Evolutionary conservation across 139 green algal species (phyloP), one percentile per base, ranked within the genome.

Genomic region (Asterochloris erici): DNA sequence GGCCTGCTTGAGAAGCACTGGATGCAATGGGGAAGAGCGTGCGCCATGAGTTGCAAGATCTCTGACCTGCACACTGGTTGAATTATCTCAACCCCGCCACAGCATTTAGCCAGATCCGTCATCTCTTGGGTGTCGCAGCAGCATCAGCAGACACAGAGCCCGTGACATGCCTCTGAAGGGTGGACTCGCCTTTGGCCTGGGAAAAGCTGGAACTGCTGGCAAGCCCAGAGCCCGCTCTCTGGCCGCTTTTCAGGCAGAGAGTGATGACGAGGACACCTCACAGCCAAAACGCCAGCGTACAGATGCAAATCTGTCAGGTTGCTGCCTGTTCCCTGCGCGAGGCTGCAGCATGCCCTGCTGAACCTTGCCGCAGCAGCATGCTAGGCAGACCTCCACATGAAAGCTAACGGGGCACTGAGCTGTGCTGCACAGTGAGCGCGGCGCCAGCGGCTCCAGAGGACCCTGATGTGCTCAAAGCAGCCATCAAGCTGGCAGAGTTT

Each of bases 401-500:
- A 54, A 54, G 38, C 38, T 54, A 54, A 54, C 38, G 38, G 71
- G 19, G 71, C 71, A 19, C 23, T 60, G n/a, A 60, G 24, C 19
- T 77, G 23, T 19, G 71, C 14, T 77, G 71, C 16, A 27, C 78
- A 68, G 24, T 17, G 71, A 74, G 24, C 47, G 73, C 68, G 63
- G 60, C 73, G 21, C n/a, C 63, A 63, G 82, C 82, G 60, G 70
- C 78, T 38, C 63, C 82, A 11, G 28, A 13, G 26, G 82, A 81
- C 63, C 79, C 82, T 0, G 85, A 93, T 23, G 82, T 88, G 11
- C 23, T 66, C 17, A 84, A 88, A 63, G 84, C 85, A 16, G 88
- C 87, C 14, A 87, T 91, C 14, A 93, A 93, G 85, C 86, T 95
- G 54, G 92, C 92, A 1, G 91, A 93, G 21, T 95, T 94, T 74